These are phyloP conservation scores for Cyberlindnera subsufficiens DNA, from an alignment of 805 yeast species.

Conservation along the genomic window DNA sequence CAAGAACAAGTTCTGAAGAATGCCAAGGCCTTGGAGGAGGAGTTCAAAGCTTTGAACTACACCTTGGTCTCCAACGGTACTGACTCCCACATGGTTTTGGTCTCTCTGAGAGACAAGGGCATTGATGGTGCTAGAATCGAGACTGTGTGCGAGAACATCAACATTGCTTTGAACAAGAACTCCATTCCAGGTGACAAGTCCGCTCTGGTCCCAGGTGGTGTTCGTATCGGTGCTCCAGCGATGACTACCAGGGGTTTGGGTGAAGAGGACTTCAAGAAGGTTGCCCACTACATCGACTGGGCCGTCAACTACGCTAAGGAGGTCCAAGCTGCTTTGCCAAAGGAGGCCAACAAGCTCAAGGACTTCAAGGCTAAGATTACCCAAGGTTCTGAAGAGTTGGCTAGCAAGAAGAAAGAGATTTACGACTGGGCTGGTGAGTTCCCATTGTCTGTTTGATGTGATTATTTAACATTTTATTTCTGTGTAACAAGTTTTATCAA, in stretches of 20 bases:
- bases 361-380: conserved; percentile 86
- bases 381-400: conserved; percentile 65
- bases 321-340: conserved; percentile 75
- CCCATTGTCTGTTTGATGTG: conserved; percentile 54
- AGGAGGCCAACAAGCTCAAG: conserved; percentile 90
- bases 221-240: conserved; percentile 97
- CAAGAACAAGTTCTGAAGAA: conserved; percentile 84
- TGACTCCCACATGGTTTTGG: conserved; percentile 93
- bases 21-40: conserved; percentile 76
- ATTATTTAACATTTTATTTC: not conserved
- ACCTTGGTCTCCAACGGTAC: conserved; percentile 90
- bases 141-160: conserved; percentile 87
- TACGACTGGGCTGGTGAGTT: conserved; percentile 86
- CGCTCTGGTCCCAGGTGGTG: conserved; percentile 95
- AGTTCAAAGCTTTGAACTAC: conserved; percentile 69
- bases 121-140: conserved; percentile 97
- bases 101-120: conserved; percentile 80
- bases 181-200: conserved; percentile 97
- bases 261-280: conserved; percentile 75
- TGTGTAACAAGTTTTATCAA: too few relatives aligned
- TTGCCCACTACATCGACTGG: conserved; percentile 73
- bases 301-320: conserved; percentile 73
- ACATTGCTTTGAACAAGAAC: conserved; percentile 96
- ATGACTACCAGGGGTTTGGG: conserved; percentile 97
- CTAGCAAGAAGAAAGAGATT: conserved; percentile 68